Evolutionary conservation across 495 filamentous ascomycete genomes (phyloP), one percentile per base, ranked within the genome.

Genomic region (Zalerion maritima): DNA sequence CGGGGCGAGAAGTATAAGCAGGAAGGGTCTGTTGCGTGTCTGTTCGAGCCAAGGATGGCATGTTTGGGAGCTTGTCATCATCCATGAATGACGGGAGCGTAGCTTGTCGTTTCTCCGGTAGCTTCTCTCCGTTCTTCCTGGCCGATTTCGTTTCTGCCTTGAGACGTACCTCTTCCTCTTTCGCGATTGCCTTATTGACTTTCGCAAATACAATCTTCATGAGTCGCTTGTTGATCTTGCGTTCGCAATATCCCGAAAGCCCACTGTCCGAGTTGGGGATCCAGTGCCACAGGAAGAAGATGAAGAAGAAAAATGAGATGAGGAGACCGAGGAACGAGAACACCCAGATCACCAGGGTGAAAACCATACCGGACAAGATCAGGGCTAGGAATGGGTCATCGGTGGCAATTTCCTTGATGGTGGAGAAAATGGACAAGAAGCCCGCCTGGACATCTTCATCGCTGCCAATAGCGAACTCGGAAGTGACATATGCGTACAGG

Each of bases 321-420:
- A 81, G 45, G 24, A 97, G 62, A 18, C 74, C 79, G 22, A 94
- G 44, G 8, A 79, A 68, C 0, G 78, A 74, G 35, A 97, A 66
- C 6, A 87, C 58, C 87, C 87, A 97, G 43, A 97, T 71, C 34
- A 94, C 45, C 15, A 94, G 50, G 0, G 87, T 94, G 50, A 92
- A 94, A 18, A 81, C 50, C 89, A 97, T 97, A 46, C 81, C 74
- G 17, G 71, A 73, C 14, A 94, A 57, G 33, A 93, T 76, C 31
- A 91, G 59, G 7, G 79, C 81, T 46, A 87, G 83, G 22, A 74
- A 61, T 33, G 67, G 68, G 43, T 92, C 76, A 19, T 77, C 51
- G 15, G 66, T 54, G 19, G 76, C 81, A 11, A 93, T 63, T 12
- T 69, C 56, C 32, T 69, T 58, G 28, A 94, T 54, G 37, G 94